These are phyloP conservation scores for Pseudohalonectria lignicola DNA, from an alignment of 2,329 filamentous ascomycete species.

Conservation along the genomic window DNA sequence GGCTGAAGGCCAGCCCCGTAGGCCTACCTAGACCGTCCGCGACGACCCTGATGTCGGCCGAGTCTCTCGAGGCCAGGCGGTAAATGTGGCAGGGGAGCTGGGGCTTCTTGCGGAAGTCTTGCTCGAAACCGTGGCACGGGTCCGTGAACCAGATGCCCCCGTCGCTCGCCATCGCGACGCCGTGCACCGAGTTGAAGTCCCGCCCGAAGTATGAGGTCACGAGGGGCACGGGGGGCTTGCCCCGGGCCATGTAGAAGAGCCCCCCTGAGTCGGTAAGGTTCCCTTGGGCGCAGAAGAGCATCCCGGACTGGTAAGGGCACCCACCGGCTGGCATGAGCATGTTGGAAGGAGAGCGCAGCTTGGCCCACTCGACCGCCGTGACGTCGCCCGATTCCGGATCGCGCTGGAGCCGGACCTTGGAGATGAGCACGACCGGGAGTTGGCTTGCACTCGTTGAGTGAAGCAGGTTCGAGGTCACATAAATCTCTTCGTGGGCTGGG, in stretches of 20 bases:
- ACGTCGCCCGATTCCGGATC: constrained; percentile 13
- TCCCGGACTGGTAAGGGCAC: constrained; percentile 40
- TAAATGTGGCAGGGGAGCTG: constrained; percentile 36
- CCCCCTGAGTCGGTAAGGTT: constrained; percentile 20
- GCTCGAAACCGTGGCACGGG: constrained; percentile 29
- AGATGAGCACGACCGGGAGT: constrained; percentile 32
- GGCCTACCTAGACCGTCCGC: constrained; percentile 34
- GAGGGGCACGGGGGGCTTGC: constrained; percentile 20
- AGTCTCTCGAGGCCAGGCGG: constrained; percentile 24
- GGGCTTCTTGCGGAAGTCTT: constrained; percentile 30
- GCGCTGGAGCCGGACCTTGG: constrained; percentile 23
- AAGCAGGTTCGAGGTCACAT: constrained; percentile 31
- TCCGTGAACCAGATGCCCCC: constrained; percentile 39
- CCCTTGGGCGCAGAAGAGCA: constrained; percentile 16
- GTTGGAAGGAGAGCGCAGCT: constrained; percentile 26
- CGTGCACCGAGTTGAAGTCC: constrained; percentile 35
- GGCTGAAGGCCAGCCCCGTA: constrained; percentile 26
- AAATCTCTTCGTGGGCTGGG: constrained; percentile 27
- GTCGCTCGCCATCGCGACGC: constrained; percentile 25
- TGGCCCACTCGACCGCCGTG: constrained; percentile 23
- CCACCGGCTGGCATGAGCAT: constrained; percentile 52
- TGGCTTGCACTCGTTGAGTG: constrained; percentile 22
- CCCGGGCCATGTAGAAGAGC: constrained; percentile 20
- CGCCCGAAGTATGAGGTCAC: constrained; percentile 29
- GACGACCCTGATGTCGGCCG: constrained; percentile 30